Evolutionary conservation across 768 basidiomycete species (phyloP).

Genomic region (Cystobasidiopsis lactophilus): DNA sequence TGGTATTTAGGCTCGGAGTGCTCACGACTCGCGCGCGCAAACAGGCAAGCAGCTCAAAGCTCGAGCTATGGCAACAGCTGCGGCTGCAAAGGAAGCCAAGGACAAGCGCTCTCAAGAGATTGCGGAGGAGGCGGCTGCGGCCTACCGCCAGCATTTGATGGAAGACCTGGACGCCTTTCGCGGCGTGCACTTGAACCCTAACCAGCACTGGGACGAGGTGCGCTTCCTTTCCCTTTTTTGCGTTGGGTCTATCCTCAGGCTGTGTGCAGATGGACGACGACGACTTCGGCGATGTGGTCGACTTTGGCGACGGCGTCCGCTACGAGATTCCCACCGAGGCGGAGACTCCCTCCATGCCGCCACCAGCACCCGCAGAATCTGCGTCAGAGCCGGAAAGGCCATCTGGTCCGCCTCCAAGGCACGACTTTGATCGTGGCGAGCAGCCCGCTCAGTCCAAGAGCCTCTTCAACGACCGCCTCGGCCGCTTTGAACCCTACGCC

Average conservation of each 20-base stretch:
- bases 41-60: constrained; percentile 2
- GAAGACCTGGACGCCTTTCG: constrained; percentile 86
- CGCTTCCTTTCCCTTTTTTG: constrained; percentile 20
- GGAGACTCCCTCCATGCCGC: constrained; percentile 27
- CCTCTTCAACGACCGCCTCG: constrained; percentile 89
- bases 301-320: constrained; percentile 84
- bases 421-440: constrained; percentile 28
- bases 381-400: constrained; percentile 1
- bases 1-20: not conserved
- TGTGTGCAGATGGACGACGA: constrained; percentile 47
- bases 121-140: constrained; percentile 34
- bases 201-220: constrained; percentile 97
- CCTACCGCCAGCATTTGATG: constrained; percentile 41
- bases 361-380: not conserved
- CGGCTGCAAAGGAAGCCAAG: constrained; percentile 16
- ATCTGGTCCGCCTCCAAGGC: constrained; percentile 20
- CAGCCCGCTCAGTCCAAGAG: constrained; percentile 41
- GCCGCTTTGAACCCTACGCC: constrained; percentile 58
- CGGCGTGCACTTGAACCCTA: constrained; percentile 78
- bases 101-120: constrained; percentile 22
- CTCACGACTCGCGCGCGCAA: constrained; percentile 14
- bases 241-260: not conserved
- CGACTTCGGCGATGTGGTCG: constrained; percentile 69
- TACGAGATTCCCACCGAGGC: constrained; percentile 44
- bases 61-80: not conserved